Evolutionary conservation across 2,329 filamentous ascomycete species (phyloP), one percentile per base, ranked within the genome.

Genomic region (Hysterium pulicare): DNA sequence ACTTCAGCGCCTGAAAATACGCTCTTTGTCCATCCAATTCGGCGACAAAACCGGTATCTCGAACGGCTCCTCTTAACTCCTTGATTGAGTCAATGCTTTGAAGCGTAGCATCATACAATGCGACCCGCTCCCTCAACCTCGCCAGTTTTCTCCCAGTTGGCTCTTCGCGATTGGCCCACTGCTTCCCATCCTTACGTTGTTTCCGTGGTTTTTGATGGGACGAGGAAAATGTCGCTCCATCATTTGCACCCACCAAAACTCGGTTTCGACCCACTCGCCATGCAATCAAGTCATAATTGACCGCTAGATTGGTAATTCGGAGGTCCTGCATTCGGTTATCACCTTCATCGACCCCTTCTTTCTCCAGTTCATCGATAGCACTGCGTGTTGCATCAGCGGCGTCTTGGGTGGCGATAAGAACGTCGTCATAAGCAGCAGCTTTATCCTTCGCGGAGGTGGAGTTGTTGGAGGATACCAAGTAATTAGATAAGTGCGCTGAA

Each of bases 231-330:
- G 77, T 66, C 13, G 87, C 77, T 3, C 91, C 91, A 55, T 97
- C 91, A 41, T 86, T 77, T 5, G 79, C 72, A n/a, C 91, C 90
- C 39, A 89, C 87, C 48, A 98, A 72, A 0, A 95, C 85, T 41
- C 93, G 79, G 67, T 98, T 97, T 36, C 93, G 84, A 20, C 91
- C 91, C 50, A 97, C 87, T 64, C 93, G 81, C 90, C 90, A 97
- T 60, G 88, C 90, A 43, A 98, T 86, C 67, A 96, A 82, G 52
- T 88, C 87, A 65, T 95, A 97, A 67, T 93, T 95, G 43, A 97
- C 88, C 1, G 91, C 90, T 0, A 94, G 94, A 47, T 87, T 85
- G 3, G 90, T 95, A 45, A 98, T 86, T 53, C 95, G 90, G 34
- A 98, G 73, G 55, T 90, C 84, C 69, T 98, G 93, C 83, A 98